Evolutionary conservation across 176 grass and related monocot species (phyloP), one percentile per base, ranked within the genome.

Genomic region (Triticum dicoccoides): DNA sequence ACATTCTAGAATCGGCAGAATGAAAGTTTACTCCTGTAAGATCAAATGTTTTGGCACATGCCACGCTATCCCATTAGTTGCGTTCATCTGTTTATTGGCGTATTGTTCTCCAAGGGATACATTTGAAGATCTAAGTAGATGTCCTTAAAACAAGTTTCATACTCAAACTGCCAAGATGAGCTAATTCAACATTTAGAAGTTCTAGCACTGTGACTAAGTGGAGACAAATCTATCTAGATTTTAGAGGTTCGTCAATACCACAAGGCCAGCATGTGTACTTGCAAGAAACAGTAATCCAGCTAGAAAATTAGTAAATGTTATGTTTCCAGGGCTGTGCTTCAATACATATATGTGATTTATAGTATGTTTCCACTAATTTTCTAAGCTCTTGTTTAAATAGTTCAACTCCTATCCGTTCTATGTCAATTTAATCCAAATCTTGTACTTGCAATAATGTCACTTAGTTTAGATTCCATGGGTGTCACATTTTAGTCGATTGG

Each of bases 221-320:
- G 10, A 49, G 63, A 82, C 63, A 61, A 11, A 38, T 34, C 30
- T 71, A 89, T 85, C 68, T 61, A 34, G 13, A 27, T 76, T 89
- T 58, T 24, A 69, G 70, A 70, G 27, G n/a, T 86, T 81, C 42
- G 34, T 77, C 78, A 27, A 62, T 63, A 78, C 61, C 59, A 65
- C 14, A 49, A 80, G 14, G 21, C 24, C 71, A 82, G 17, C 29
- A 69, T 25, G 5, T 45, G 10, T 44, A 68, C 24, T 18, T 54
- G 11, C 68, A 49, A 41, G 35, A 79, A 74, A 77, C 18, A 12
- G 65, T 45, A 63, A 83, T 74, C 21, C 10, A 7, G 4, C 7
- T 69, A 38, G 81, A 44, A 82, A 75, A 62, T 17, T 12, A n/a
- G 63, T 51, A 70, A 67, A 44, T 76, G 29, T 49, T 62, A 89